Evolutionary conservation across 2,329 filamentous ascomycete genomes (phyloP), one percentile per base, ranked within the genome.

Genomic region (Claviceps sorghi): DNA sequence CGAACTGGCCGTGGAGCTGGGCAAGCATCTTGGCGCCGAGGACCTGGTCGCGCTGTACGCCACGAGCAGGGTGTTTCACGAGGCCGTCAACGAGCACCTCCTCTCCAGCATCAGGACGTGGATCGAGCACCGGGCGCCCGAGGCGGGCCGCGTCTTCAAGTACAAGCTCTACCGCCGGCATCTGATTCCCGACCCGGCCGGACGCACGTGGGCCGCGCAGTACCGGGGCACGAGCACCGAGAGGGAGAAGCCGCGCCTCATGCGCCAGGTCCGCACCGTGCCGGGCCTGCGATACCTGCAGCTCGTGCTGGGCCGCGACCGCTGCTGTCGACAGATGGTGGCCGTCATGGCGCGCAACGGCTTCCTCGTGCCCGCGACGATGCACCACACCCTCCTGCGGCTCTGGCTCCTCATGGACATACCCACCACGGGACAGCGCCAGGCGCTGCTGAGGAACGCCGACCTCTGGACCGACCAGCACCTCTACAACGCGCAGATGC

Each of bases 371-470:
- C 82, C 83, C 0, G 48, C 56, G 1, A 63, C 65, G 29, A 76
- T 75, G 56, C 62, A 69, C 49, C 49, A 60, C 11, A 72, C 73
- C 1, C 66, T 86, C 46, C 72, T 79, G 59, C 85, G 86, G 61
- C 69, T 88, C 19, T 93, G 88, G 88, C 74, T 85, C 50, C 61
- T 86, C 36, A 80, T 88, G 71, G 85, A 89, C 60, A 68, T 83
- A 4, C 69, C 77, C 0, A 80, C 78, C 15, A 83, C 74, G 49
- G 59, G 57, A 0, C 69, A 75, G 15, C 79, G 87, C 1, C 65
- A 73, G 6, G 69, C 69, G 1, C 68, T 83, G 6, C 64, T 88
- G 5, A 70, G 69, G 32, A 79, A 79, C 62, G 50, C 51, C 10
- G 57, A 60, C 0, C 70, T 82, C 48, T 84, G 84, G 74, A 69